phyloP scores from a whole-genome alignment of 2,329 filamentous ascomycete genomes.

The Neurospora sp. region DNA sequence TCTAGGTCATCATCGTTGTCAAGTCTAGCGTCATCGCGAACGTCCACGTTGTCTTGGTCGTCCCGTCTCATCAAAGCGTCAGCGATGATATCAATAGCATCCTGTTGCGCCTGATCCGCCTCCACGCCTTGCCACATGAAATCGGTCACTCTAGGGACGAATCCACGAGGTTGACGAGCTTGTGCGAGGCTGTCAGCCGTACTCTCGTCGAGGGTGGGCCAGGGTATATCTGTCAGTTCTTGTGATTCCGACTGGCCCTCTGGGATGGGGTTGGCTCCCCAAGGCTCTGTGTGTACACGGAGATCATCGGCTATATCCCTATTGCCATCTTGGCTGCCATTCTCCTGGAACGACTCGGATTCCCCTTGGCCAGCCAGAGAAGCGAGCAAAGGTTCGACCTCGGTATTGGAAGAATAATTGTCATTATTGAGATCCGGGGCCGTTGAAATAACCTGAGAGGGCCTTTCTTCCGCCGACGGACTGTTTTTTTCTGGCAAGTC shows the following conservation, averaged over 20 bases:
- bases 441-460: background rate
- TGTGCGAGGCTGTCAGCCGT: conserved; percentile 7
- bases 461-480: background rate
- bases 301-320: background rate
- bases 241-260: background rate
- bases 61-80: conserved; percentile 22
- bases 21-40: conserved; percentile 16
- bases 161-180: conserved; percentile 24
- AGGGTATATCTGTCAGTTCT: background rate
- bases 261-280: background rate
- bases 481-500: conserved; percentile 21
- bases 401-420: background rate
- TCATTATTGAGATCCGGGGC: background rate
- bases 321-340: background rate
- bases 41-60: conserved; percentile 21
- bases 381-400: background rate
- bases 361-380: background rate
- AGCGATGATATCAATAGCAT: conserved; percentile 31
- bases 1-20: conserved; percentile 32
- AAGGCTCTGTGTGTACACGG: background rate
- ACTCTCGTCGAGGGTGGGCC: background rate
- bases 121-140: conserved; percentile 54
- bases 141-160: conserved; percentile 38
- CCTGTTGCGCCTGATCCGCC: conserved; percentile 40
- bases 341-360: background rate